Conservation (phyloP, 176 grass and related monocot species). For the Paspalum notatum region DNA sequence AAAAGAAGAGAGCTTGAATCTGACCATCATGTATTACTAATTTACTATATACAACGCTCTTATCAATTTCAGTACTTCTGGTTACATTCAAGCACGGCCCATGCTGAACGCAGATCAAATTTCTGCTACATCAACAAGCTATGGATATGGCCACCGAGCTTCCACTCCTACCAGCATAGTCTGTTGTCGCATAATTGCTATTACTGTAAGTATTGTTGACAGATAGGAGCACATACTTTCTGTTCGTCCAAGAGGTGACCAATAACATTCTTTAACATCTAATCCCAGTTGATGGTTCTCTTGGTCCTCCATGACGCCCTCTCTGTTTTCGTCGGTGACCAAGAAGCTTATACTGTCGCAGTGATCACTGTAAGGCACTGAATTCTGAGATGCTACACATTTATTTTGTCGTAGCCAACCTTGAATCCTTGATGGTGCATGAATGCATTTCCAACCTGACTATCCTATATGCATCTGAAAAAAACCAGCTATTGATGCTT, state of each 20-base stretch:
- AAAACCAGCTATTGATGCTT: conserved; percentile 57
- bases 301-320: conserved; percentile 57
- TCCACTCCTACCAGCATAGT: conserved; percentile 38
- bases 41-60: not conserved
- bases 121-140: conserved; percentile 32
- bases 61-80: conserved; percentile 39
- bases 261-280: not conserved
- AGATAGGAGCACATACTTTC: not conserved
- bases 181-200: conserved; percentile 57
- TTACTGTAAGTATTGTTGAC: conserved; percentile 48
- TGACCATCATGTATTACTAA: not conserved
- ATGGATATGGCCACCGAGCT: conserved; percentile 26
- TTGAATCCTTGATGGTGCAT: not conserved
- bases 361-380: conserved; percentile 54
- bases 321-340: conserved; percentile 43
- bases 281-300: conserved; percentile 61
- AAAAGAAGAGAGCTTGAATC: not conserved
- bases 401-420: not conserved
- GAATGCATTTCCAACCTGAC: not conserved
- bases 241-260: not conserved
- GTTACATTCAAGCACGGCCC: conserved; percentile 45
- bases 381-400: too few relatives aligned
- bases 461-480: not conserved
- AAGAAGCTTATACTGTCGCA: conserved; percentile 46
- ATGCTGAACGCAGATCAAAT: conserved; percentile 20